Percentiles rank a stretch among this genome's conserved stretches.
Evolutionary conservation across 768 basidiomycete species (phyloP).

Genomic region (Leccinum pellstonianum): DNA sequence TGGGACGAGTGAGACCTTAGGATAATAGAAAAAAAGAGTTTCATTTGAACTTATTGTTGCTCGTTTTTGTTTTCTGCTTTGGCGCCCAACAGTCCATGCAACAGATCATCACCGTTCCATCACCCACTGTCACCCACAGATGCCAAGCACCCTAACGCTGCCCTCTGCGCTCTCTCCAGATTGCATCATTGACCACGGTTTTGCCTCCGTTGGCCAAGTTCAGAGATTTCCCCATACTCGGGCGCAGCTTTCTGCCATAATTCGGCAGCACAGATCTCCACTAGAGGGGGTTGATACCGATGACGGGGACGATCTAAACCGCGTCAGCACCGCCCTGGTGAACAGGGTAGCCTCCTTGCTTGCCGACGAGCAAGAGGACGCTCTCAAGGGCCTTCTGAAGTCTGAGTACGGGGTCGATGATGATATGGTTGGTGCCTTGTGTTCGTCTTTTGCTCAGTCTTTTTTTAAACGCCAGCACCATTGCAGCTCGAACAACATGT

Average conservation of each 20-base stretch:
- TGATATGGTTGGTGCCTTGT: conserved; percentile 52
- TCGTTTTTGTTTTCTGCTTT: conserved; percentile 14
- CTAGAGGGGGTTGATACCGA: conserved; percentile 57
- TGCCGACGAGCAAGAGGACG: conserved; percentile 82
- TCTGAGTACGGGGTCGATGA: conserved; percentile 67
- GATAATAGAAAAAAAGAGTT: conserved; percentile 4
- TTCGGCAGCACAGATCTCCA: conserved; percentile 64
- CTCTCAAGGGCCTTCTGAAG: conserved; percentile 74
- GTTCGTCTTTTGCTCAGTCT: conserved; percentile 8
- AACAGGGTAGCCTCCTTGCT: conserved; percentile 69
- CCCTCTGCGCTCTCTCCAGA: conserved; percentile 18
- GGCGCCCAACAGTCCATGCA: conserved; percentile 24
- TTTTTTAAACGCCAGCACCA: conserved; percentile 17
- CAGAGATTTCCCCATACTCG: conserved; percentile 77
- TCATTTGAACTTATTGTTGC: conserved; percentile 15
- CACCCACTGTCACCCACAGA: conserved; percentile 18
- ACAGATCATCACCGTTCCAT: conserved; percentile 25
- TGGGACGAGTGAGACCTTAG: conserved; percentile 55
- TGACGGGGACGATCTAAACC: conserved; percentile 51
- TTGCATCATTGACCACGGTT: conserved; percentile 18
- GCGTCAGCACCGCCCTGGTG: conserved; percentile 63
- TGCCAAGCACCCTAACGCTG: conserved; percentile 27
- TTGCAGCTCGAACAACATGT: conserved; percentile 81
- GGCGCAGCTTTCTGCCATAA: conserved; percentile 73
- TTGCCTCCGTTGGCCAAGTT: conserved; percentile 18